Conservation (phyloP, 495 filamentous ascomycete species). For the Trichoderma orchidacearum region DNA sequence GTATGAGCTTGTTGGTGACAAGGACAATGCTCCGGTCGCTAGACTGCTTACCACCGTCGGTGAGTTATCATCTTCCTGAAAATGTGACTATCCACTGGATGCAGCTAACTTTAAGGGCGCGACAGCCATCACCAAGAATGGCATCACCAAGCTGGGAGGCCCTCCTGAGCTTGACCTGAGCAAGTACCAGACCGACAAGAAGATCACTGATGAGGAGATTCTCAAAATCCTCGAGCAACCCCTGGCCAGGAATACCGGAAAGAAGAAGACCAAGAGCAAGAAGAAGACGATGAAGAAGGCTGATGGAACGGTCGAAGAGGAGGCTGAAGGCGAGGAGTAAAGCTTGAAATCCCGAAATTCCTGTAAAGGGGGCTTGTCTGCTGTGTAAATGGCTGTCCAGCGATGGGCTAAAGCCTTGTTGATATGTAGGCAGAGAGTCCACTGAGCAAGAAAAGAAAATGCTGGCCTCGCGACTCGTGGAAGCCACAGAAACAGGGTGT, state of each 20-base stretch:
- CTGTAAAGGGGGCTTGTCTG: not conserved
- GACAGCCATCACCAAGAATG: constrained; percentile 93
- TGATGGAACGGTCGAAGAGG: constrained; percentile 22
- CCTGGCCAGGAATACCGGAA: constrained; percentile 56
- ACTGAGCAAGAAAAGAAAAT: not conserved
- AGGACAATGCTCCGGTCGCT: constrained; percentile 70
- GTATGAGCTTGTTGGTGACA: constrained; percentile 90
- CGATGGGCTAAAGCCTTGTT: not conserved
- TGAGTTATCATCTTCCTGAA: constrained; percentile 33
- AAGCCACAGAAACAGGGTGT: not conserved
- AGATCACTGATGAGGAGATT: constrained; percentile 90
- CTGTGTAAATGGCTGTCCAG: not conserved
- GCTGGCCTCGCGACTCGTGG: not conserved
- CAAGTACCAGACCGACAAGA: constrained; percentile 87
- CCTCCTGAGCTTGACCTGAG: constrained; percentile 58
- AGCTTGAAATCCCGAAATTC: not conserved
- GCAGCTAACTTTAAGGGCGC: not conserved
- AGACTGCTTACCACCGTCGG: constrained; percentile 82
- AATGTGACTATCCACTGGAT: not conserved
- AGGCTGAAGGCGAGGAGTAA: constrained; percentile 13
- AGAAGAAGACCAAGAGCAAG: constrained; percentile 88
- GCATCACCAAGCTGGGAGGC: constrained; percentile 67
- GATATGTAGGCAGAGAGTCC: not conserved
- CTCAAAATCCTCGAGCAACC: constrained; percentile 86
- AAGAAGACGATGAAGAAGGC: constrained; percentile 57